Evolutionary conservation across 495 filamentous ascomycete species (phyloP), one percentile per base, ranked within the genome.

Genomic region (Achaetomiella virescens): DNA sequence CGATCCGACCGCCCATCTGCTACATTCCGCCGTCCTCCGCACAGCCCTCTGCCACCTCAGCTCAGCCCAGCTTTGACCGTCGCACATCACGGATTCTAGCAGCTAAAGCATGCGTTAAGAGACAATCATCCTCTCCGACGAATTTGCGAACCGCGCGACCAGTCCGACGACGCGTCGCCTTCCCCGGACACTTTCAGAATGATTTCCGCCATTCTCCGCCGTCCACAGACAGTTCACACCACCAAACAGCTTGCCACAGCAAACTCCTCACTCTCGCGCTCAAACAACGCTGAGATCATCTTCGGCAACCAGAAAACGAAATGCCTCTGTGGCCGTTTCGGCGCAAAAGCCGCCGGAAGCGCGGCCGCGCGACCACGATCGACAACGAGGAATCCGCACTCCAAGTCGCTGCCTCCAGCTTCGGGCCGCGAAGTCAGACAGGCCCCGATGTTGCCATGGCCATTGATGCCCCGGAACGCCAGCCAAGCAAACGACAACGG

Each of bases 291-390:
- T 86, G 81, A 82, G 65, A 74, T 48, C 15, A 33, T 11, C 21
- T 9, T 18, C 11, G 3, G 41, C 22, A 17, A 10, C 41, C 9
- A 3, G 12, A 18, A n/a, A 7, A 7, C 9, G 4, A 51, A 9
- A 57, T 57, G 54, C 46, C 47, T 18, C 10, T 89, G 74, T 91
- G 87, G 87, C 87, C 84, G 33, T 91, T 89, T 69, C 78, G 86
- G 69, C 84, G 85, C 54, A 87, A 78, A 68, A 83, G 76, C 74
- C 72, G 73, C 55, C 71, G 75, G 61, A 75, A 71, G 61, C 72
- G 71, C 58, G 62, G 70, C 37, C 64, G 67, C 29, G 66, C 69
- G 37, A 72, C 65, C 55, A 70, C 72, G 29, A 57, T 67, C 3
- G 63, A 71, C 24, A 59, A 67, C 22, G 70, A 70, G 54, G 62